Conservation (phyloP, 2,329 filamentous ascomycete genomes). For the Verticillium zaregamsianum region DNA sequence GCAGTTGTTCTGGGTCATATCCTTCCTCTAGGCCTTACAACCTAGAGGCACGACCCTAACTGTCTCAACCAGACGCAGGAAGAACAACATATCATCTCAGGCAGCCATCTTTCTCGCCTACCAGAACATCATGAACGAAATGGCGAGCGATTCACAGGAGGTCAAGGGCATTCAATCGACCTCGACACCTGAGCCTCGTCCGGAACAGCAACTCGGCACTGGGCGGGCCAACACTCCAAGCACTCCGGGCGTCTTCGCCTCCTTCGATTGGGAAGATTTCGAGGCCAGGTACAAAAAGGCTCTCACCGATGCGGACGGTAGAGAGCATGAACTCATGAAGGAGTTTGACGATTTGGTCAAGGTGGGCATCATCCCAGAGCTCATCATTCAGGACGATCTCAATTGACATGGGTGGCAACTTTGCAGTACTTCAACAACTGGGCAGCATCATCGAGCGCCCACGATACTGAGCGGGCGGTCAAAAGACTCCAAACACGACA, state of each 20-base stretch:
- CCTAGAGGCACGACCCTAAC: not conserved
- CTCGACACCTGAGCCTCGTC: conserved; percentile 34
- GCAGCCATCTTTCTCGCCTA: not conserved
- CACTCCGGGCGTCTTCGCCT: conserved; percentile 47
- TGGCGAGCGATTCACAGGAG: not conserved
- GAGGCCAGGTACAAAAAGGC: conserved; percentile 63
- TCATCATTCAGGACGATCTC: not conserved
- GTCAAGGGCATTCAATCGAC: conserved; percentile 3
- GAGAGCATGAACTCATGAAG: conserved; percentile 61
- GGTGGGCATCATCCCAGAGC: conserved; percentile 32
- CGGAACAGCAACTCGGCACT: conserved; percentile 24
- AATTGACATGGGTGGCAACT: not conserved
- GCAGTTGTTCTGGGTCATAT: too few species aligned
- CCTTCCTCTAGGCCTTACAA: not conserved
- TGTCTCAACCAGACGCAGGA: not conserved
- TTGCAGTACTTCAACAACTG: conserved; percentile 73
- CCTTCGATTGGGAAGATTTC: conserved; percentile 76
- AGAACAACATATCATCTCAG: not conserved
- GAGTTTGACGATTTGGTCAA: conserved; percentile 66
- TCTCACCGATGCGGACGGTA: conserved; percentile 56
- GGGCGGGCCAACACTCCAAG: conserved; percentile 32
- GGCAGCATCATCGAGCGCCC: conserved; percentile 66
- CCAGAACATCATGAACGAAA: not conserved
- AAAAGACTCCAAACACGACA: conserved; percentile 80
- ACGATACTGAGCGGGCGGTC: conserved; percentile 72